Evolutionary conservation across 805 yeast genomes (phyloP), one percentile per base, ranked within the genome.

Genomic region (Schwanniomyces yamadae): DNA sequence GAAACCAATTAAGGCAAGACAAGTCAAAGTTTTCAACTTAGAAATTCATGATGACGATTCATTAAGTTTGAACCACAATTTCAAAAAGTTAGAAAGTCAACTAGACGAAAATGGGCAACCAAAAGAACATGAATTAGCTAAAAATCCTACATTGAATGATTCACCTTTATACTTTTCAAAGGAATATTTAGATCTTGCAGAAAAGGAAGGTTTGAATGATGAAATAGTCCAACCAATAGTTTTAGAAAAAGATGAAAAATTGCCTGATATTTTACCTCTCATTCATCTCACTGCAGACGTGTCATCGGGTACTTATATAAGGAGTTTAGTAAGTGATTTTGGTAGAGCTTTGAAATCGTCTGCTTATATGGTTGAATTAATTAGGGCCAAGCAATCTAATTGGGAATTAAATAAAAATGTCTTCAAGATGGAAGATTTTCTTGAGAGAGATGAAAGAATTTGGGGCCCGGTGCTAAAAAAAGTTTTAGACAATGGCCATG

Each of bases 241-340:
- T 1, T 45, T 73, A n/a, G 50, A 57, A 9, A 66, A 63, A 2
- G 66, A 59, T 9, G 67, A 68, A 14, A 40, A 47, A 2, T 66
- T 65, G 5, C 70, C 70, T 3, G 73, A 66, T 2, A 69, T 74
- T 42, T 80, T 87, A 2, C 93, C 95, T 2, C 49, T 83, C 32
- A 50, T 91, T 17, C 90, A 84, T 49, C 77, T 93, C 46, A 75
- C 73, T 11, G 77, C 95, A 4, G 73, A 77, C 23, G 99, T 91
- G 1, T 84, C 96, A 1, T 88, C 97, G 0, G 99, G 99, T 1
- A 93, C 98, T 0, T 93, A 93, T 52, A 89, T 93, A 32, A 74
- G 99, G 46, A 84, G 96, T 2, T 64, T 93, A 36, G 72, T 93
- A 32, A 87, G 95, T 60, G 99, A 93, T 52, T 69, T 86, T 28